Base-by-base conservation (phyloP, 129 eudicot species). In the Sambucus nigra region DNA sequence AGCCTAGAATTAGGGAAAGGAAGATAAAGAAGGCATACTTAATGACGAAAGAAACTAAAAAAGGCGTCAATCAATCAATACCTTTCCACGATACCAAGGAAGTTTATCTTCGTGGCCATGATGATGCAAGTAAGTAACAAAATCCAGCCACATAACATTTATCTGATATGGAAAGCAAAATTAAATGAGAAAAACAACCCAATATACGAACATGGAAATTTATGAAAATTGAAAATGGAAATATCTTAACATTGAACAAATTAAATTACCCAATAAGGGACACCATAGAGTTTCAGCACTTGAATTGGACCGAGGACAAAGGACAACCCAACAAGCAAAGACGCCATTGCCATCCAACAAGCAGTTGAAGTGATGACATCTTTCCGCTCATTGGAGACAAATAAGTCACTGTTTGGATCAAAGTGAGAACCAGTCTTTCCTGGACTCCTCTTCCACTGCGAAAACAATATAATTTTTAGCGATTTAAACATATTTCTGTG, bases 31-130 rank as follows among this genome's bases (percentile, higher is more conserved):
- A n/a, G n/a, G n/a, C n/a, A n/a, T n/a, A n/a, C n/a, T n/a, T n/a
- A n/a, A n/a, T n/a, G n/a, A n/a, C n/a, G n/a, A n/a, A n/a, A n/a
- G 18, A 22, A 23, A 18, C 24, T 4, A 47, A 8, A 42, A 46
- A 18, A 47, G 42, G 61, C 35, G 51, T 31, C 22, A 25, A 59
- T 11, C 57, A 70, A 41, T 10, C 40, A 39, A 59, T 78, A 79
- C 86, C 86, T 79, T 79, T 51, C 86, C 86, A 6, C 86, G 86
- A 67, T 74, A 79, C 86, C 86, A 79, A 42, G 81, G 86, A 55
- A 79, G 86, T 46, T 71, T 79, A 51, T 71, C 81, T 64, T 79
- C 81, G 51, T 71, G 81, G 11, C 86, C 86, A 74, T 79, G 86
- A 69, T 79, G 86, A 71, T 79, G 81, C 78, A 79, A 71, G 69